These are phyloP conservation scores for Hypericum perforatum DNA, from an alignment of 345 rosid species.

Conservation along the genomic window DNA sequence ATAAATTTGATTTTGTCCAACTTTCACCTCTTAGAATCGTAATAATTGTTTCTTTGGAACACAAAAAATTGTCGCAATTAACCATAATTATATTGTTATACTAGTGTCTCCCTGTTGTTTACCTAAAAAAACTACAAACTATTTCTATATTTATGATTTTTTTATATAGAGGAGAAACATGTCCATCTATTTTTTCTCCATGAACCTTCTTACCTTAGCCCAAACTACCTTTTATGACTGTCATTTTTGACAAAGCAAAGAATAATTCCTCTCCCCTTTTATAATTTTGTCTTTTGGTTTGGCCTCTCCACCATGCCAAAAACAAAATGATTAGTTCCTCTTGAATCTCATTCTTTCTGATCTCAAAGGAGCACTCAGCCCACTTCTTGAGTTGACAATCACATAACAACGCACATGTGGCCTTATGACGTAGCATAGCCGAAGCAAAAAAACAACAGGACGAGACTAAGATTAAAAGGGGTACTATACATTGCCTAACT, in stretches of 20 bases:
- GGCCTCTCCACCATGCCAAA: constrained; percentile 37
- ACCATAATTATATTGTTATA: no score
- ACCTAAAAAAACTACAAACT: no score
- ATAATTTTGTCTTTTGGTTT: constrained; percentile 20
- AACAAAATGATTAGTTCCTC: constrained; percentile 12
- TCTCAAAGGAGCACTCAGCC: constrained; percentile 31
- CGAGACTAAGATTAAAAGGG: not conserved
- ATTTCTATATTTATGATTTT: no score
- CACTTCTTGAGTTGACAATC: constrained; percentile 27
- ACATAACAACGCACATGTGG: constrained; percentile 9
- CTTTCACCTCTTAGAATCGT: no score
- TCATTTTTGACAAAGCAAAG: constrained; percentile 11
- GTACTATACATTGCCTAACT: no score
- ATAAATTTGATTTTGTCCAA: no score
- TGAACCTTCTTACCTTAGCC: constrained; percentile 10
- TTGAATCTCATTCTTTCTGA: constrained; percentile 43
- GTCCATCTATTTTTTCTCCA: no score
- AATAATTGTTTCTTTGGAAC: no score
- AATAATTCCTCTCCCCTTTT: constrained; percentile 13
- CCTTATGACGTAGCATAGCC: constrained; percentile 2
- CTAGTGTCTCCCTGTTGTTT: no score
- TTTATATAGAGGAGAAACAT: no score
- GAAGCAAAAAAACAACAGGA: constrained; percentile 7
- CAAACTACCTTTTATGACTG: constrained; percentile 10
- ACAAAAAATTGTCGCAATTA: no score